Evolutionary conservation across 768 basidiomycete species (phyloP).

Genomic region (Boletus tomentosulus): DNA sequence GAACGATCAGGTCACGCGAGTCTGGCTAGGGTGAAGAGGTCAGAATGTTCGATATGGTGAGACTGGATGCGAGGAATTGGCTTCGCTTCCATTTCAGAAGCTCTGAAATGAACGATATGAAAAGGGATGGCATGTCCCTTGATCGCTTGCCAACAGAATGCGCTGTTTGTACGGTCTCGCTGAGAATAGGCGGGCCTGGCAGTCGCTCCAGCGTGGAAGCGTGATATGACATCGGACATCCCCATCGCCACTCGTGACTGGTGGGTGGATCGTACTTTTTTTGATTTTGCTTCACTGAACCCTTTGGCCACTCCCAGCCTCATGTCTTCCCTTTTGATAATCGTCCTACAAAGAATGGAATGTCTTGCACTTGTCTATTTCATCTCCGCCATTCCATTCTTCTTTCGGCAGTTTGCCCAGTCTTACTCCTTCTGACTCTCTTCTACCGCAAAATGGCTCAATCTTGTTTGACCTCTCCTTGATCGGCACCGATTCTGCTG

Average conservation of each 20-base stretch:
- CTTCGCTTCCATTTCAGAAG: constrained; percentile 34
- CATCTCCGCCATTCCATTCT: constrained; percentile 29
- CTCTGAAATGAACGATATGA: constrained; percentile 26
- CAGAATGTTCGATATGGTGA: constrained; percentile 16
- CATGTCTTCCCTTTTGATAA: constrained; percentile 20
- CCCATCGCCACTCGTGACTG: neutral
- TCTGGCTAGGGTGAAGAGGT: constrained; percentile 11
- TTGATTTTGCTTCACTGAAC: neutral
- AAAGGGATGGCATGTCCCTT: constrained; percentile 29
- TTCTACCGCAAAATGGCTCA: constrained; percentile 22
- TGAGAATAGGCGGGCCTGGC: neutral
- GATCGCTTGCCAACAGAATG: constrained; percentile 24
- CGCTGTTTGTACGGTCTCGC: constrained; percentile 27
- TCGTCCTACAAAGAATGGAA: constrained; percentile 22
- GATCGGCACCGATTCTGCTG: constrained; percentile 20
- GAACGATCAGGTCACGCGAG: constrained; percentile 10
- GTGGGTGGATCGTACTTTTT: neutral
- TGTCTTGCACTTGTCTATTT: constrained; percentile 10
- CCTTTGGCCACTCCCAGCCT: constrained; percentile 13
- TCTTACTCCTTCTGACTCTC: constrained; percentile 15
- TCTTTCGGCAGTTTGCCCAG: constrained; percentile 17
- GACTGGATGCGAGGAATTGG: constrained; percentile 6
- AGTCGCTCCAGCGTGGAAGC: neutral
- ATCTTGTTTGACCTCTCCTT: constrained; percentile 3
- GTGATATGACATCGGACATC: neutral